Evolutionary conservation across 257 asterid genomes (phyloP), one percentile per base, ranked within the genome.

Genomic region (Solanum appendiculatum): DNA sequence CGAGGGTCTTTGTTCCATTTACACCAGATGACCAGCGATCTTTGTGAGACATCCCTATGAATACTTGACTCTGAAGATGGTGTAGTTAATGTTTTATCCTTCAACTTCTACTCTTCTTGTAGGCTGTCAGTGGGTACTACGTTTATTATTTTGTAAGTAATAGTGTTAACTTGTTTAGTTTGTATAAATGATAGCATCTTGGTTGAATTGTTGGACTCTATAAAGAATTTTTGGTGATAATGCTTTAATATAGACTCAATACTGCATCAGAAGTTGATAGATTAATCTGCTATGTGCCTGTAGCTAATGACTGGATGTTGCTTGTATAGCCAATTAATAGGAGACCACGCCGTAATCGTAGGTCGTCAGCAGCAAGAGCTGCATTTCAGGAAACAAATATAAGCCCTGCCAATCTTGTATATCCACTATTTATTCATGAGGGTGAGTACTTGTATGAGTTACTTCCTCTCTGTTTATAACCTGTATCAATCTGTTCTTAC

Each of bases 361-460:
- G 89, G 86, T 89, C 98, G 27, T 93, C 96, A 3, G 93, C 90
- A 9, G 39, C 93, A 86, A 93, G 99, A 89, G 92, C 98, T 83
- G 98, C 99, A 84, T 93, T 97, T 87, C 98, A 97, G 84, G 99
- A 97, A 90, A 95, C 99, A 58, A 93, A 88, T 80, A 87, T 95
- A 86, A 94, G 96, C 90, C 99, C 99, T 54, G 96, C 98, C 33
- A 97, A 95, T 91, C 93, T 97, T 81, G 99, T 97, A 80, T 97
- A 97, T 92, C 99, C 99, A 74, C 98, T 97, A 86, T 97, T 97
- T 91, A 93, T 97, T 90, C 99, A 97, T 85, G 99, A 97, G 91
- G 99, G 99, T 95, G 87, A 86, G 89, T 83, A 77, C 31, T 18
- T 81, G 44, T 9, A 2, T 80, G 37, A 51, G 20, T 37, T 40